Base-by-base conservation (phyloP, 345 rosid genomes). In the Brassica carinata region DNA sequence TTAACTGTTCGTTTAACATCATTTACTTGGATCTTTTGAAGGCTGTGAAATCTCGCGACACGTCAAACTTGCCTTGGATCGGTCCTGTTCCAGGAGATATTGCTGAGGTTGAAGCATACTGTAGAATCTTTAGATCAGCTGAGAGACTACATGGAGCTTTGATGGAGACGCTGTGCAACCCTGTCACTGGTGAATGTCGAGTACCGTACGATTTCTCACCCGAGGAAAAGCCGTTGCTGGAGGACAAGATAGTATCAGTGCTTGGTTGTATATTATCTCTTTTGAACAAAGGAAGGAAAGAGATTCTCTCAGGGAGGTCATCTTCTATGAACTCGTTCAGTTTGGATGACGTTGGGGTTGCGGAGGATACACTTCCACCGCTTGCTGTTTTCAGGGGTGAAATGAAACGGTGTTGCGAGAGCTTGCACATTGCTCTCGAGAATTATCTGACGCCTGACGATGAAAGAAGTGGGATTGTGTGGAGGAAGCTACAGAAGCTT, bases 61-160 rank as follows among this genome's bases (percentile, higher is more conserved):
- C 57, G 3, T 88, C 94, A n/a, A 90, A 88, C 85, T 72, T 88
- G 84, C 92, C 86, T 23, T 90, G 99, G 99, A 78, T 89, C 69
- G 99, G 99, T 78, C 99, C 98, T 23, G 83, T 95, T 70, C 98
- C 99, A 48, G 98, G 99, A 14, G 99, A 95, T 64, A 93, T 95
- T 76, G 97, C 99, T 58, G 99, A 95, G 85, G 87, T 95, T 30
- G 98, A 95, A 85, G 97, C 99, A 10, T 95, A 95, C 71, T 95
- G 99, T 84, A 88, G 99, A 74, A 91, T 93, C 33, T 95, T 95
- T 71, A 87, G 98, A 86, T 87, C 96, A 9, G 91, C 96, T 10
- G 98, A 95, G 84, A 62, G 86, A 79, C 89, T 93, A 19, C 97
- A 90, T 85, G 83, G 90, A 83, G 90, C 99, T 1, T 68, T 95